Evolutionary conservation across 208 protist species (phyloP), one percentile per base, ranked within the genome.

Genomic region (Trypanosoma theileri): DNA sequence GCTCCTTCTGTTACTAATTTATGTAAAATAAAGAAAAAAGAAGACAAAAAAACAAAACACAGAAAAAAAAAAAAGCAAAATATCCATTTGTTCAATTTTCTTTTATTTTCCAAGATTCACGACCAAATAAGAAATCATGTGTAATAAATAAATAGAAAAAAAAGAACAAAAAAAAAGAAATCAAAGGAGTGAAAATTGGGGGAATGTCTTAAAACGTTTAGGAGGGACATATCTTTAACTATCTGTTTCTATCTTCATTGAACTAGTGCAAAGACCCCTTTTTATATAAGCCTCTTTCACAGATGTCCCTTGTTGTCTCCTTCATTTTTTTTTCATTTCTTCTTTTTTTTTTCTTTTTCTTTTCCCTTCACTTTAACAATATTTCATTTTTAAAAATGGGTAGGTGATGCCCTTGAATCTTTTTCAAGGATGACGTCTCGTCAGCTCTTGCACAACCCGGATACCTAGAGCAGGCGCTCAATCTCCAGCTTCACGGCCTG

Each of bases 401-500:
- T 58, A n/a, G 4, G 28, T 7, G 31, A 14, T 14, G 4, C 11
- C 17, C 16, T 35, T 35, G 28, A 35, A 8, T 35, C 6, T 35
- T 35, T 35, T 35, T 35, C 28, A 35, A 35, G 28, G 4, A 35
- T 1, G 28, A 6, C 28, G 28, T 35, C 6, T 35, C 28, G 28
- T 35, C 28, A 6, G 28, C 28, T 35, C 28, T 35, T 35, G 6
- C 28, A 35, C 28, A 48, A 55, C 21, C 40, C 44, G n/a, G 4
- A 3, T 19, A 22, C 80, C 82, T 97, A 97, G 53, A 99, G 86
- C 40, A 99, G 92, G 61, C 96, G 95, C 84, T 99, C 98, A 67
- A 99, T 98, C 71, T 95, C 87, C 58, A 98, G 88, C 88, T 99
- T 99, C 50, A 99, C 83, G n/a, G 79, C 79, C 59, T 98, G 84